Percentiles rank a stretch among this genome's conserved stretches.
Conservation (phyloP, 1,284 basidiomycete genomes). For the Cronartium quercuum region DNA sequence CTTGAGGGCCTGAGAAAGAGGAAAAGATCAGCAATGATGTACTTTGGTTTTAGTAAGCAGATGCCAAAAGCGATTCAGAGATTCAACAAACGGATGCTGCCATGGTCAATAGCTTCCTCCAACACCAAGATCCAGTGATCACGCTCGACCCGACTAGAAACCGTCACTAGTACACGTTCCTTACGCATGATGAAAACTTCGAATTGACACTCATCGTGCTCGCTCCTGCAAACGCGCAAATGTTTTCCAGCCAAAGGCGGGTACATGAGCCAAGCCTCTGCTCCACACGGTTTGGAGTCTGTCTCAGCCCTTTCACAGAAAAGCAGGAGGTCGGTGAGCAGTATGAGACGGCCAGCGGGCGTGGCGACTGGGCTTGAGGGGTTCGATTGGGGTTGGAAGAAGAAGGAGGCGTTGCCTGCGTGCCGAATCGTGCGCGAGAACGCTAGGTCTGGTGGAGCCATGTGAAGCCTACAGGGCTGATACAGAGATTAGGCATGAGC, state of each 20-base stretch:
- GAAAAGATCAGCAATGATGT: not conserved
- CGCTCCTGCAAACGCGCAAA: slow-evolving; percentile 50
- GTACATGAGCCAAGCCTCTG: slow-evolving; percentile 89
- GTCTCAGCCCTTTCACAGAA: slow-evolving; percentile 46
- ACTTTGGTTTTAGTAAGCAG: not conserved
- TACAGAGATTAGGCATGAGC: not conserved
- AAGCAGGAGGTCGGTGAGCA: slow-evolving; percentile 53
- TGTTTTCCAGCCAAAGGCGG: slow-evolving; percentile 95
- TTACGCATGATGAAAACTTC: slow-evolving; percentile 81
- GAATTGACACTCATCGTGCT: slow-evolving; percentile 54
- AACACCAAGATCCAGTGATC: slow-evolving; percentile 20
- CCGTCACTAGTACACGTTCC: slow-evolving; percentile 68
- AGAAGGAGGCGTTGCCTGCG: slow-evolving; percentile 7
- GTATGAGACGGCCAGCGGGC: slow-evolving; percentile 46
- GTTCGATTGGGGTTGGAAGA: slow-evolving; percentile 9
- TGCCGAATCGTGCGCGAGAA: slow-evolving; percentile 11
- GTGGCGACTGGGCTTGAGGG: slow-evolving; percentile 43
- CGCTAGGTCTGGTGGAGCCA: slow-evolving; percentile 26
- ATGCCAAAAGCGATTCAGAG: not conserved
- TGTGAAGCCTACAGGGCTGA: slow-evolving; percentile 6
- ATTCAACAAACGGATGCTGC: slow-evolving; percentile 5
- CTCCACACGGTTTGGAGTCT: not conserved
- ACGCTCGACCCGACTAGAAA: slow-evolving; percentile 6
- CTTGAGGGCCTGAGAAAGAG: not conserved
- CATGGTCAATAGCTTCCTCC: slow-evolving; percentile 26